Base-by-base conservation (phyloP, 2,329 filamentous ascomycete species). In the Cytospora chrysosperma region DNA sequence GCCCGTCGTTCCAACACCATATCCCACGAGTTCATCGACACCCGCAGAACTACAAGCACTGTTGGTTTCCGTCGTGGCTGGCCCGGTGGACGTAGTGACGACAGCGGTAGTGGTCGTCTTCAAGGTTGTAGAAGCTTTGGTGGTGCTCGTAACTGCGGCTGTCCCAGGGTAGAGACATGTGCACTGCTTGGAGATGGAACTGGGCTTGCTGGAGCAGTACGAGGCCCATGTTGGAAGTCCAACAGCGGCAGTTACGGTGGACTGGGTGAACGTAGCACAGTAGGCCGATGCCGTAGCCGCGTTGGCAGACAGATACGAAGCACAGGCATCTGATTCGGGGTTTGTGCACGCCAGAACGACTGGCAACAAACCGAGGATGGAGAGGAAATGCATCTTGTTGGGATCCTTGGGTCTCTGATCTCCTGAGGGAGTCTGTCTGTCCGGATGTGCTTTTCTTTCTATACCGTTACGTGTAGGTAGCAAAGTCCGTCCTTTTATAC, bases 1-100 rank as follows among this genome's bases (percentile, higher is more conserved):
- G 65, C 80, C 80, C 17, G 77, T 81, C 0, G 79, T 80, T 32
- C 76, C 73, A 26, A 70, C 70, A 52, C 70, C 76, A 62, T 72
- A 76, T 37, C 77, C 72, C 47, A 74, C 66, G 62, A 75, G 67
- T n/a, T 65, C 64, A 62, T 72, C 65, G 21, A 70, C 65, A 19
- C 61, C 62, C 24, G 70, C 68, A 17, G 64, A 58, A 17, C 65
- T 66, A 53, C 63, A 66, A 6, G 43, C 32, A 34, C 32, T 57
- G 37, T 65, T 66, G 9, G 59, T 56, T 6, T 49, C 61, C 9
- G 40, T 53, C 15, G 34, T 37, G 4, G 63, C 56, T 13, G 52
- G 56, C 28, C 55, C 56, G 26, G 40, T 49, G 40, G 54, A 60
- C 24, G 32, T 34, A 32, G 26, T 9, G 15, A 40, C 8, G 37